phyloP scores from a whole-genome alignment of 1,284 basidiomycete species.

The Meripilus lineatus region DNA sequence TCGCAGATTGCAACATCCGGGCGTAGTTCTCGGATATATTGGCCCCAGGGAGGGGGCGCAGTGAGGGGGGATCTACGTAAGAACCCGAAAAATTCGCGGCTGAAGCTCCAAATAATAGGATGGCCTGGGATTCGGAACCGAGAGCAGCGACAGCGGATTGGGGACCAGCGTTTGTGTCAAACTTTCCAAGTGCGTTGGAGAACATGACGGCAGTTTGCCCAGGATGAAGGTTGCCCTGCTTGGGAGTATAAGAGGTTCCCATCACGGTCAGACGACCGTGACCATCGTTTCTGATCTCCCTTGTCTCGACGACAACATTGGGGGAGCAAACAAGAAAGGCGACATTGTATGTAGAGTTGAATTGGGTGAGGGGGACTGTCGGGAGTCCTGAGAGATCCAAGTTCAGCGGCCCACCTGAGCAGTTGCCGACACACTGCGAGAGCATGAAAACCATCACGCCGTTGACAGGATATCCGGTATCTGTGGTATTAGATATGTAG shows the following conservation, averaged over 20 bases:
- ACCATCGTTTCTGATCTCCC: conserved; percentile 6
- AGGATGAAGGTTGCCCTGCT: conserved; percentile 3
- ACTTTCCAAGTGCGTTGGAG: neutral
- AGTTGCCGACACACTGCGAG: neutral
- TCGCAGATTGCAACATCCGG: neutral
- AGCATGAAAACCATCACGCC: neutral
- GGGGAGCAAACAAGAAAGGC: conserved; percentile 5
- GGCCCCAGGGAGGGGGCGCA: neutral
- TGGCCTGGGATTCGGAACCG: conserved; percentile 1
- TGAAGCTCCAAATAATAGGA: conserved; percentile 1
- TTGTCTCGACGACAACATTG: neutral
- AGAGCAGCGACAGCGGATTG: neutral
- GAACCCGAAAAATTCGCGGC: neutral
- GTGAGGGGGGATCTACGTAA: neutral
- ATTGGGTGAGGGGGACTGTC: neutral
- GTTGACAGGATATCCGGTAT: neutral
- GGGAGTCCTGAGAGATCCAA: conserved; percentile 4
- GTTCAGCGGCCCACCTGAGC: too few relatives aligned
- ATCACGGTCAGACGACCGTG: neutral
- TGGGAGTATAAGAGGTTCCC: neutral
- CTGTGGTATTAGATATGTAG: neutral
- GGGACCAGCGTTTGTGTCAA: neutral
- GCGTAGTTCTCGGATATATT: conserved; percentile 1
- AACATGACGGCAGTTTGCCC: conserved; percentile 2
- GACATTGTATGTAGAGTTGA: neutral